These are phyloP conservation scores for Medicago lupulina DNA, from an alignment of 306 rosid genomes.

Conservation along the genomic window DNA sequence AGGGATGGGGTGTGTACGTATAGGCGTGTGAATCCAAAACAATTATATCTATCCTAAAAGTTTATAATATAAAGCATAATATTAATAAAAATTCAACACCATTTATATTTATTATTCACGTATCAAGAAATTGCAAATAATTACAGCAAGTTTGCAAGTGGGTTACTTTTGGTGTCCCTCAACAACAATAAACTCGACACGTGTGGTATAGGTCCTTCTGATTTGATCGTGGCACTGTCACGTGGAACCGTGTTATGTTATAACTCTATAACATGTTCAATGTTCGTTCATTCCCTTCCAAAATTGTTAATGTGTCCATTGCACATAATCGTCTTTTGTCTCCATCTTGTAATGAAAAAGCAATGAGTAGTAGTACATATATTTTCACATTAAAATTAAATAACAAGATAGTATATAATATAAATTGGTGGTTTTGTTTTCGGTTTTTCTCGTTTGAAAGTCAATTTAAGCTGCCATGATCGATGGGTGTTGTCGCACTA, in stretches of 20 bases:
- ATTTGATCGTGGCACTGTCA: conserved; percentile 5
- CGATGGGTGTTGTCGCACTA: conserved; percentile 9
- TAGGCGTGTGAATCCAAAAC: too few species aligned
- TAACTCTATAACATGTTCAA: neutral
- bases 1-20: neutral
- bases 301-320: conserved; percentile 5
- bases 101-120: too few species aligned
- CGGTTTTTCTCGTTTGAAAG: conserved; percentile 1
- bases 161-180: neutral
- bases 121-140: neutral
- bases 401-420: neutral
- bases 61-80: too few species aligned
- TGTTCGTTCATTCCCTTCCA: neutral
- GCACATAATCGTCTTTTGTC: conserved; percentile 3
- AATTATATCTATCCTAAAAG: neutral
- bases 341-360: neutral
- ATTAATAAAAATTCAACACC: too few species aligned
- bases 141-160: neutral
- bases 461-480: conserved; percentile 24
- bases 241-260: conserved; percentile 10
- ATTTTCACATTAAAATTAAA: neutral
- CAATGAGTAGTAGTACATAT: too few species aligned
- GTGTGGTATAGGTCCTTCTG: conserved; percentile 18
- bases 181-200: conserved; percentile 20
- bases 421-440: conserved; percentile 8